Evolutionary conservation across 177 flowering plant genomes (phyloP).

Genomic region (Vitis hybrid): DNA sequence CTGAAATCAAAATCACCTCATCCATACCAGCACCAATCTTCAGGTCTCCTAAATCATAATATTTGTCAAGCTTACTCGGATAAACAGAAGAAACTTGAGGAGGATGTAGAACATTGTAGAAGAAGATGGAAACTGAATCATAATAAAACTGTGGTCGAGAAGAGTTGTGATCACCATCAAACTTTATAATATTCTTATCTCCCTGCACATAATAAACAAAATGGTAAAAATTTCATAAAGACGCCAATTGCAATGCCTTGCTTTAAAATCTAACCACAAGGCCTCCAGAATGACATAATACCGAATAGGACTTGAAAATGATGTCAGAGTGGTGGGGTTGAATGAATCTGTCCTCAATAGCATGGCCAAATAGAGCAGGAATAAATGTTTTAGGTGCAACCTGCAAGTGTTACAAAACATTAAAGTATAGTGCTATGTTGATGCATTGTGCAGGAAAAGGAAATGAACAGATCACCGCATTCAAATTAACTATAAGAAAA

Average conservation of each 20-base stretch:
- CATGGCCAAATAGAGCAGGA: slow-evolving; percentile 93
- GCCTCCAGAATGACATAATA: slow-evolving; percentile 23
- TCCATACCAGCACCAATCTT: slow-evolving; percentile 61
- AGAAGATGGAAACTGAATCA: slow-evolving; percentile 91
- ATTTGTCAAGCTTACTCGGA: slow-evolving; percentile 57
- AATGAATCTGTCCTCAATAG: slow-evolving; percentile 75
- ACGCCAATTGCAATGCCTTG: background rate
- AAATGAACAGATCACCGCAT: background rate
- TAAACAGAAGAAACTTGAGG: slow-evolving; percentile 59
- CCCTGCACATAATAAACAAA: slow-evolving; percentile 53
- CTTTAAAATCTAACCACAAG: background rate
- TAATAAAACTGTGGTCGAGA: slow-evolving; percentile 87
- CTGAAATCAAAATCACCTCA: slow-evolving; percentile 52
- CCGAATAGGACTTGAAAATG: slow-evolving; percentile 75
- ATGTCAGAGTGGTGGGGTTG: slow-evolving; percentile 83
- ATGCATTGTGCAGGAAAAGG: background rate
- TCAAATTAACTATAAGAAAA: background rate
- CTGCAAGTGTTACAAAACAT: slow-evolving; percentile 34
- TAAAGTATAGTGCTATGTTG: background rate
- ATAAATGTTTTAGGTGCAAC: slow-evolving; percentile 76
- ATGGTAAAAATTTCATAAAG: slow-evolving; percentile 1
- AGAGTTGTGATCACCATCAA: slow-evolving; percentile 97
- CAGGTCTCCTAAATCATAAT: slow-evolving; percentile 68
- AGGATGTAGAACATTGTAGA: slow-evolving; percentile 83
- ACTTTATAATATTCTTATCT: slow-evolving; percentile 84